Percentiles rank a stretch among this genome's conserved stretches.
phyloP scores from a whole-genome alignment of 2,329 filamentous ascomycete species.

The Rutstroemia sp. region DNA sequence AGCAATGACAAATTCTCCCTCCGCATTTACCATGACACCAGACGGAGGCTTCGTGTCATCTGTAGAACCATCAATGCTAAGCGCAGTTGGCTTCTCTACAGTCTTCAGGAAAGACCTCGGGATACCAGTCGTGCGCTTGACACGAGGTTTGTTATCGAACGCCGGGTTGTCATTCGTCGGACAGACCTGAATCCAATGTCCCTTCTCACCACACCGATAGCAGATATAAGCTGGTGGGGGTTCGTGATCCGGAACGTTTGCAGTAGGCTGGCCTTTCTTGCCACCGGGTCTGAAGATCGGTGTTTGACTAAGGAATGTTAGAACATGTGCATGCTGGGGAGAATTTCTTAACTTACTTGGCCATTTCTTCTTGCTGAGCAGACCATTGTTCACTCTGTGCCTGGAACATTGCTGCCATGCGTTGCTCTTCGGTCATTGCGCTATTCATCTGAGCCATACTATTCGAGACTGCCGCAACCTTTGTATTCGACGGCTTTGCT shows the following conservation, averaged over 20 bases:
- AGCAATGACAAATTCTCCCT: slow-evolving; percentile 95
- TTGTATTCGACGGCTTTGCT: slow-evolving; percentile 50
- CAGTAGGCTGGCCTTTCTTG: slow-evolving; percentile 40
- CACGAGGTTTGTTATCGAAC: slow-evolving; percentile 85
- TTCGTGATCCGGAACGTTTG: slow-evolving; percentile 82
- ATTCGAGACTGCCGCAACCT: slow-evolving; percentile 45
- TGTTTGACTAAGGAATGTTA: slow-evolving; percentile 43
- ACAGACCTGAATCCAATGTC: slow-evolving; percentile 98
- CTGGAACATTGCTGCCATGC: slow-evolving; percentile 85
- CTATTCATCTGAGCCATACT: slow-evolving; percentile 61
- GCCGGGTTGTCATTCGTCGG: slow-evolving; percentile 98
- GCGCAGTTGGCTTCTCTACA: slow-evolving; percentile 79
- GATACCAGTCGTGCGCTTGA: slow-evolving; percentile 95
- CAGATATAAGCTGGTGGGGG: slow-evolving; percentile 93
- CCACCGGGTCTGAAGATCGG: slow-evolving; percentile 52
- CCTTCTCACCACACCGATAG: slow-evolving; percentile 92
- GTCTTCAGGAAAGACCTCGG: slow-evolving; percentile 92
- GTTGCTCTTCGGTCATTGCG: slow-evolving; percentile 87
- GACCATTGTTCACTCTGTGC: slow-evolving; percentile 89
- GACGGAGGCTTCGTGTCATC: slow-evolving; percentile 77
- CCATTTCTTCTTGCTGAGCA: slow-evolving; percentile 87
- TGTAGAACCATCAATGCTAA: slow-evolving; percentile 65
- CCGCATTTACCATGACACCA: slow-evolving; percentile 94
- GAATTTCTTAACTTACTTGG: slow-evolving; percentile 51
- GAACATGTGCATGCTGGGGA: slow-evolving; percentile 32